Conservation (phyloP, 2,329 filamentous ascomycete genomes). For the Drechslerella coelobrocha region DNA sequence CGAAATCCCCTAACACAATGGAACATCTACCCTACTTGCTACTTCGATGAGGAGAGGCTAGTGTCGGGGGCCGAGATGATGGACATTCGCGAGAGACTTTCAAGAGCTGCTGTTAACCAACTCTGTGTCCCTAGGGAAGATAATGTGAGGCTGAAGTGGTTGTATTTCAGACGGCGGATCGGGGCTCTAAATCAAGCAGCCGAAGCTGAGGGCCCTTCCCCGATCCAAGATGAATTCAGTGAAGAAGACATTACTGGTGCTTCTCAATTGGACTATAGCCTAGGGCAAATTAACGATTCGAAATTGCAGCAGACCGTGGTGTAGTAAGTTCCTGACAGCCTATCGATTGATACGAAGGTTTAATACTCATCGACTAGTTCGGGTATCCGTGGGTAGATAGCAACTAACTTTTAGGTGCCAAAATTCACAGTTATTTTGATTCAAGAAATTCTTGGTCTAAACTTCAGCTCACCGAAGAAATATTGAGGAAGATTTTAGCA, state of each 20-base stretch:
- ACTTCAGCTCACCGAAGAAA: slow-evolving; percentile 12
- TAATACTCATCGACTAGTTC: neutral
- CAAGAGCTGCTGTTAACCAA: neutral
- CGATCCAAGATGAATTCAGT: neutral
- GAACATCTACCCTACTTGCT: slow-evolving; percentile 10
- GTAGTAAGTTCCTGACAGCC: slow-evolving; percentile 10
- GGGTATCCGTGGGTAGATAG: no score
- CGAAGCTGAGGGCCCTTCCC: neutral
- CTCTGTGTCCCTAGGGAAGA: slow-evolving; percentile 7
- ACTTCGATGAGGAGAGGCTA: slow-evolving; percentile 8
- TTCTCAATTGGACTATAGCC: neutral
- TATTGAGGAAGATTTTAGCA: slow-evolving; percentile 8
- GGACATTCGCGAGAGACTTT: slow-evolving; percentile 4
- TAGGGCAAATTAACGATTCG: slow-evolving; percentile 2
- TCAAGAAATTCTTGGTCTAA: slow-evolving; percentile 20
- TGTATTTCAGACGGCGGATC: neutral
- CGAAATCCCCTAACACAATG: neutral
- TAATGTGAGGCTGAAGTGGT: neutral
- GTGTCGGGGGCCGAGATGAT: slow-evolving; percentile 14
- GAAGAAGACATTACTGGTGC: slow-evolving; percentile 8
- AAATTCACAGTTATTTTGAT: slow-evolving; percentile 16
- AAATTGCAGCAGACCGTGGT: slow-evolving; percentile 5
- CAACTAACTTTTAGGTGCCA: neutral
- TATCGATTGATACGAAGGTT: no score
- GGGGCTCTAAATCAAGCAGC: neutral